A percentile compares a stretch with the other conserved stretches of the same genome.
Conservation (phyloP, 116 monocot species). For the Thalassia testudinum region DNA sequence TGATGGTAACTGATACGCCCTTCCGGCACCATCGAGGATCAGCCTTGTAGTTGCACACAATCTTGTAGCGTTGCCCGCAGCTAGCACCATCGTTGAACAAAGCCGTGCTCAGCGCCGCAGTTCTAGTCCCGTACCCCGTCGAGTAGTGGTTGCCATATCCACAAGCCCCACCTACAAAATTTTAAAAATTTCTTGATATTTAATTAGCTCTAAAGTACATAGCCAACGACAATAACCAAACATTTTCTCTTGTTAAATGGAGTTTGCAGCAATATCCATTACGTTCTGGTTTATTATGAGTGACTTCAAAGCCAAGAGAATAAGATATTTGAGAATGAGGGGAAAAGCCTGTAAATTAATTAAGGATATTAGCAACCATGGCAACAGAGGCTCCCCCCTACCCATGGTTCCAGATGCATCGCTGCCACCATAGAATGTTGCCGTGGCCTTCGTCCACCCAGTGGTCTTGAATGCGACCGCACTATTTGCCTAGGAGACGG, state of each 20-base stretch:
- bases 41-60: slow-evolving; percentile 31
- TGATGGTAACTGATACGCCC: slow-evolving; percentile 44
- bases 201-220: too few species aligned
- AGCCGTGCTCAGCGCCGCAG: slow-evolving; percentile 56
- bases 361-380: too few species aligned
- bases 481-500: neutral
- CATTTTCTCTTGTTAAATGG: too few species aligned
- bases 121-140: slow-evolving; percentile 47
- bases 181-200: too few species aligned
- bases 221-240: too few species aligned
- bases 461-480: slow-evolving; percentile 16
- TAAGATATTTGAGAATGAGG: too few species aligned
- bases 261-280: too few species aligned
- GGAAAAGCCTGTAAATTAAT: too few species aligned
- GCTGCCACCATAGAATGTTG: slow-evolving; percentile 55
- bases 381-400: slow-evolving; percentile 8
- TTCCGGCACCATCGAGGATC: slow-evolving; percentile 41
- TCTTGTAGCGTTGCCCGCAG: slow-evolving; percentile 61
- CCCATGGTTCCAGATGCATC: slow-evolving; percentile 69
- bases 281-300: too few species aligned
- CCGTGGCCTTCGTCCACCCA: slow-evolving; percentile 40
- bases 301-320: too few species aligned
- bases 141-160: slow-evolving; percentile 70
- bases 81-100: slow-evolving; percentile 53
- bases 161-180: slow-evolving; percentile 64